Percentiles rank a stretch among this genome's conserved stretches.
Conservation (phyloP, 177 flowering plant genomes). For the Vitis hybrid region DNA sequence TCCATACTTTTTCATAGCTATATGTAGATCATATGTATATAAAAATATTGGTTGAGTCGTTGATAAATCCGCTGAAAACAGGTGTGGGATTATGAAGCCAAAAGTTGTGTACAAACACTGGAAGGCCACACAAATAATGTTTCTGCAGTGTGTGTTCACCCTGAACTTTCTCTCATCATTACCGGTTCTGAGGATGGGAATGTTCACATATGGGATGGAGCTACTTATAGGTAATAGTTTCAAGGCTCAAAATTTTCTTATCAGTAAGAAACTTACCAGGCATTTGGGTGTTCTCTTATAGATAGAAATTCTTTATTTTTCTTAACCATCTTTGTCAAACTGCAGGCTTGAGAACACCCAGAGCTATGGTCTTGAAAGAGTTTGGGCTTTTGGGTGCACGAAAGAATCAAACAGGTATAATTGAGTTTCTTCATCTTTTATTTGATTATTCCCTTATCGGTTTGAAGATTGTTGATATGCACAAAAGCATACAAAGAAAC, state of each 20-base stretch:
- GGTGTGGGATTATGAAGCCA: conserved; percentile 20
- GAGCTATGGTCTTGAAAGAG: conserved; percentile 8
- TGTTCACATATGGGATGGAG: conserved; percentile 17
- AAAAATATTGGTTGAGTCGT: neutral
- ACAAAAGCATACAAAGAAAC: no score
- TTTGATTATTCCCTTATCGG: no score
- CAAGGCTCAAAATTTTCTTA: neutral
- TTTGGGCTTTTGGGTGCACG: conserved; percentile 14
- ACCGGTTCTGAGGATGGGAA: conserved; percentile 22
- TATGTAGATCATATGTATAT: neutral
- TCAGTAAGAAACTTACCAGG: neutral
- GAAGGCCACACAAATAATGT: conserved; percentile 18
- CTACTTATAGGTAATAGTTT: conserved; percentile 2
- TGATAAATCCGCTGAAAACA: neutral
- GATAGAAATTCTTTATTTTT: neutral
- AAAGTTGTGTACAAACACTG: conserved; percentile 10
- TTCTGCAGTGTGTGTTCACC: conserved; percentile 16
- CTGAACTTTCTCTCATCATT: conserved; percentile 15
- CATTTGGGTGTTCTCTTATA: neutral
- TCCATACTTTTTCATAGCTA: neutral
- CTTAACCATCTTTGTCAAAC: neutral
- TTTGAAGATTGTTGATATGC: no score
- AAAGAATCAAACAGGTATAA: conserved; percentile 11
- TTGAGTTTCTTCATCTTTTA: no score
- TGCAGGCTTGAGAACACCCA: conserved; percentile 11